phyloP scores from a whole-genome alignment of 345 rosid species.

The Garcia nutans region DNA sequence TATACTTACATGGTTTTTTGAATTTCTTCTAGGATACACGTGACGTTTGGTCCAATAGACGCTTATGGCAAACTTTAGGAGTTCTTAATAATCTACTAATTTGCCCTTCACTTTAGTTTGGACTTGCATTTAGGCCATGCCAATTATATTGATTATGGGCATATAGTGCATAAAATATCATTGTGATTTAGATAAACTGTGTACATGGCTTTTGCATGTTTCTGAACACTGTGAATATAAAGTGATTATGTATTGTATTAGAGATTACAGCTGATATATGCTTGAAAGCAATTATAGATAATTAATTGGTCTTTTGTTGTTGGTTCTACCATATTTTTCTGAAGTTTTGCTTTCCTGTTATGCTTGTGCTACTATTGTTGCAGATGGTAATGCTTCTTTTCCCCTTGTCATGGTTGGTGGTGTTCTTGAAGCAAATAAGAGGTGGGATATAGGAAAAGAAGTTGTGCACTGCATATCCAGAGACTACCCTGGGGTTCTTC shows the following conservation, averaged over 20 bases:
- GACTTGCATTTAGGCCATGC: neutral
- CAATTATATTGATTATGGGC: neutral
- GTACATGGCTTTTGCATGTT: neutral
- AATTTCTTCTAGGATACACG: neutral
- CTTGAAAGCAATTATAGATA: neutral
- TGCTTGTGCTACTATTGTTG: conserved; percentile 5
- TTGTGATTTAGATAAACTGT: neutral
- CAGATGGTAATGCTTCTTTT: conserved; percentile 59
- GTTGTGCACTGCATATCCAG: conserved; percentile 50
- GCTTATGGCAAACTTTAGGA: too few species aligned
- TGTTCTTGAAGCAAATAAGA: conserved; percentile 62
- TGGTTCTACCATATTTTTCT: neutral
- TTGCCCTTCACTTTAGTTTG: neutral
- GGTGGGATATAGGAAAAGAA: conserved; percentile 74
- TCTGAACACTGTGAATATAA: neutral
- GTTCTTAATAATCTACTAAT: too few species aligned
- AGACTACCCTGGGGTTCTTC: conserved; percentile 48
- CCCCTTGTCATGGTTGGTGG: conserved; percentile 86
- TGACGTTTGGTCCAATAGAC: too few species aligned
- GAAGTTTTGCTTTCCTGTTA: neutral
- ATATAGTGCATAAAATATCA: neutral
- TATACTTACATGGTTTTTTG: neutral
- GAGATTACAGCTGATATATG: neutral
- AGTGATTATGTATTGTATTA: neutral
- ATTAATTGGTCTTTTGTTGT: too few species aligned